phyloP scores from a whole-genome alignment of 495 filamentous ascomycete species.

The Hypomontagnella monticulosa region DNA sequence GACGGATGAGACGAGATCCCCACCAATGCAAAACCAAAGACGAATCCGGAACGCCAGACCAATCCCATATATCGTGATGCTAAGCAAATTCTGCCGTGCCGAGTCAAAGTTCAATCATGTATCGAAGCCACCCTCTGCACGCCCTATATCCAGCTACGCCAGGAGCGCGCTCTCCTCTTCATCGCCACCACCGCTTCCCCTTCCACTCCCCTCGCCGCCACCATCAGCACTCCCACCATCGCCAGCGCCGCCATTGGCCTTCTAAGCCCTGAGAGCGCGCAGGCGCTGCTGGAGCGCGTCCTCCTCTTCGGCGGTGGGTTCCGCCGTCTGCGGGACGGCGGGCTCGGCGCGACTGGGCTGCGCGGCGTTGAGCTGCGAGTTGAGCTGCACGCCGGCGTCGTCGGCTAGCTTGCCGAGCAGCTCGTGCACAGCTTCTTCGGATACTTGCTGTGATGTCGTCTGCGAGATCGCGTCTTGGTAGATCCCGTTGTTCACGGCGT shows the following conservation, averaged over 20 bases:
- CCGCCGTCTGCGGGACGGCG: constrained; percentile 55
- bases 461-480: constrained; percentile 84
- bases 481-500: constrained; percentile 82
- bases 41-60: constrained; percentile 31
- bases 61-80: constrained; percentile 30
- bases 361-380: constrained; percentile 72
- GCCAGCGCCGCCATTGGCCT: neutral
- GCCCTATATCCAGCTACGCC: neutral
- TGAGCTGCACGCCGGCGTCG: constrained; percentile 80
- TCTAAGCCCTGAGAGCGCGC: constrained; percentile 61
- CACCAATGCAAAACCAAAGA: neutral
- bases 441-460: constrained; percentile 77
- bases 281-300: constrained; percentile 69
- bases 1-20: neutral
- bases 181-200: neutral
- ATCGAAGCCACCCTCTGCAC: neutral
- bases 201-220: neutral
- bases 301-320: constrained; percentile 69
- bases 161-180: neutral
- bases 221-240: neutral
- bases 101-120: neutral
- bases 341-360: constrained; percentile 64
- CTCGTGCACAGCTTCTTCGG: constrained; percentile 84
- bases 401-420: constrained; percentile 83
- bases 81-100: constrained; percentile 22